Evolutionary conservation across 352 stramenopile genomes (phyloP), one percentile per base, ranked within the genome.

Genomic region (Blastocystis sp.): DNA sequence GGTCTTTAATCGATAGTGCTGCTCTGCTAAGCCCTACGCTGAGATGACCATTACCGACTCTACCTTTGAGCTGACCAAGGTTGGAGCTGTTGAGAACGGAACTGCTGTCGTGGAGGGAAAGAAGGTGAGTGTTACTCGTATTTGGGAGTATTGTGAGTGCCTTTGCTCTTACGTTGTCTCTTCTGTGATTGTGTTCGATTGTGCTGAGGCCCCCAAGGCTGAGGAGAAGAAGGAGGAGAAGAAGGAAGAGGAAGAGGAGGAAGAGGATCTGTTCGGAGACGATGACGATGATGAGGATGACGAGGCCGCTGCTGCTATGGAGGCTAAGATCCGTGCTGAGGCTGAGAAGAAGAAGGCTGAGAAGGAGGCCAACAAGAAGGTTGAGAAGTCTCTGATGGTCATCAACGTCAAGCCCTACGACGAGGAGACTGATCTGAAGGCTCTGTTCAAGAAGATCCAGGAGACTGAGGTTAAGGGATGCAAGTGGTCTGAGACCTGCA

Each of bases 271-370:
- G 0, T 24, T 71, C 16, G 39, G 12, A 5, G 46, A 37, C 39
- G 46, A 71, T 43, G 74, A 71, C 37, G 74, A 85, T 29, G 74
- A 85, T 2, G 74, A 85, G 29, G 74, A 85, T 42, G 71, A 83
- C 12, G 69, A 59, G 7, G 71, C 71, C 43, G 71, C 71, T 83
- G 71, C 29, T 16, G 71, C 52, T 12, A 83, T 83, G 71, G 24
- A 65, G 52, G 71, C 27, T n/a, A 83, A 83, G 71, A 42, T 83
- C n/a, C 52, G 52, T 42, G 71, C 71, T 69, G 71, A 83, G 52
- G 71, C 71, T 52, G 57, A 83, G 71, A 83, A 83, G 71, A 83
- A 83, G 71, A 83, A 83, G 71, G 65, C 39, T 27, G 65, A 51
- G 49, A 63, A 54, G 39, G 49, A 77, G 65, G 49, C 39, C 12